Evolutionary conservation across 805 yeast genomes (phyloP).

Genomic region (Candida pseudofarinosa): DNA sequence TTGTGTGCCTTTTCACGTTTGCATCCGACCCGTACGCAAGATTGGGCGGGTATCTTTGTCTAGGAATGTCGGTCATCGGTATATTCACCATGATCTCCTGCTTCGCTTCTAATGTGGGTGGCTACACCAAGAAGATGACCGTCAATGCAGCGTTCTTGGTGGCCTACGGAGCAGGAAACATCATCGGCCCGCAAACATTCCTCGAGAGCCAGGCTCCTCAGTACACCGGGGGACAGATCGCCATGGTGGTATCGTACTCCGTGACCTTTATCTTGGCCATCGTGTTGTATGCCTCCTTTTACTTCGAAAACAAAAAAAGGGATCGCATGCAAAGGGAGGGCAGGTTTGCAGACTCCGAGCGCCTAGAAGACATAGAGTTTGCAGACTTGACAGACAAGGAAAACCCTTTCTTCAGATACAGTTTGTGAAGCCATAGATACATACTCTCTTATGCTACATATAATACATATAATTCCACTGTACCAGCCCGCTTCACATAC

Average conservation of each 20-base stretch:
- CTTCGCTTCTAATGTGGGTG: constrained; percentile 48
- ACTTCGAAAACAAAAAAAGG: constrained; percentile 33
- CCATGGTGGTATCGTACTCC: constrained; percentile 31
- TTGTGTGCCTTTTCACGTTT: constrained; percentile 40
- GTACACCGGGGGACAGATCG: constrained; percentile 37
- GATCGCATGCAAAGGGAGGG: constrained; percentile 13
- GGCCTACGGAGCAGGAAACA: constrained; percentile 52
- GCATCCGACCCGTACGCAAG: constrained; percentile 27
- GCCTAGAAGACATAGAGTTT: constrained; percentile 40
- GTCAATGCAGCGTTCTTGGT: constrained; percentile 43
- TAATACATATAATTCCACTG: no score
- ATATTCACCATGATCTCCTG: constrained; percentile 28
- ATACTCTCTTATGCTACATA: no score
- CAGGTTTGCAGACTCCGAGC: background rate
- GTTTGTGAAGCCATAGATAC: background rate
- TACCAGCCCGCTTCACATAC: no score
- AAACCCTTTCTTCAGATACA: constrained; percentile 45
- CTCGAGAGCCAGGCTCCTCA: constrained; percentile 39
- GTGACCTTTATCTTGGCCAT: constrained; percentile 1
- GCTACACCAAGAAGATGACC: constrained; percentile 53
- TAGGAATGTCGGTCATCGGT: constrained; percentile 21
- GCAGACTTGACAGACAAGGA: constrained; percentile 52
- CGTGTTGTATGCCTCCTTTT: background rate
- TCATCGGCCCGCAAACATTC: constrained; percentile 54
- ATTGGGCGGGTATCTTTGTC: constrained; percentile 14